phyloP scores from a whole-genome alignment of 352 stramenopile species.

The Thraustochytrium striatum region DNA sequence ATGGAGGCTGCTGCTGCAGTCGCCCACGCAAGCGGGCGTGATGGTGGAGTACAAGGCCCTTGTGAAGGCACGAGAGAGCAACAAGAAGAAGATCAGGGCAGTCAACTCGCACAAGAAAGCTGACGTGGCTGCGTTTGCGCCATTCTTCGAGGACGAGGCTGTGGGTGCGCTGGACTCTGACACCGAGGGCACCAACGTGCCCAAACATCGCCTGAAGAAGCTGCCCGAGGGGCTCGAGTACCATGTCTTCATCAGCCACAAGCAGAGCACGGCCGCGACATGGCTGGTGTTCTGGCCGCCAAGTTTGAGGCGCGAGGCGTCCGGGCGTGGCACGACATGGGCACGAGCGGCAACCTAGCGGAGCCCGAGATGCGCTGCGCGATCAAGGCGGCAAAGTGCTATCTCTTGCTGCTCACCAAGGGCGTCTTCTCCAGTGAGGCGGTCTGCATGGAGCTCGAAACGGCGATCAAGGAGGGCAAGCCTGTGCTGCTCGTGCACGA shows the following conservation, averaged over 20 bases:
- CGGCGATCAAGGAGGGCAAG: slow-evolving; percentile 19
- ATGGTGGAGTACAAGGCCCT: slow-evolving; percentile 2
- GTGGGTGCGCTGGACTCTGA: neutral
- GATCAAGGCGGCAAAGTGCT: neutral
- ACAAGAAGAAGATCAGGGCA: neutral
- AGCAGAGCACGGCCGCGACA: slow-evolving; percentile 38
- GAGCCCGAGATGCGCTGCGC: slow-evolving; percentile 33
- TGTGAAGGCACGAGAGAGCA: neutral
- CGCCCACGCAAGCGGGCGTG: neutral
- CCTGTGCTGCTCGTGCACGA: slow-evolving; percentile 35
- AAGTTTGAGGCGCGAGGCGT: slow-evolving; percentile 1
- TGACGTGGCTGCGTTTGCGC: neutral
- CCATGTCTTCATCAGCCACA: slow-evolving; percentile 39
- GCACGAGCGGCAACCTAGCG: neutral
- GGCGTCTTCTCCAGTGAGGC: slow-evolving; percentile 33
- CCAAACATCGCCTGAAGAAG: neutral
- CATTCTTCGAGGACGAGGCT: slow-evolving; percentile 19
- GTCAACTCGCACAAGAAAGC: neutral
- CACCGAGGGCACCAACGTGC: neutral
- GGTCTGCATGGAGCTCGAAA: slow-evolving; percentile 40
- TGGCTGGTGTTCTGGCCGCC: slow-evolving; percentile 16
- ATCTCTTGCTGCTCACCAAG: slow-evolving; percentile 43
- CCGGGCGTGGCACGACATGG: slow-evolving; percentile 35
- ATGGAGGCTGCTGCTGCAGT: slow-evolving; percentile 10
- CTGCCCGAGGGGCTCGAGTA: slow-evolving; percentile 2